These are phyloP conservation scores for Cymbopogon citratus DNA, from an alignment of 176 grass and related monocot species.

Conservation along the genomic window DNA sequence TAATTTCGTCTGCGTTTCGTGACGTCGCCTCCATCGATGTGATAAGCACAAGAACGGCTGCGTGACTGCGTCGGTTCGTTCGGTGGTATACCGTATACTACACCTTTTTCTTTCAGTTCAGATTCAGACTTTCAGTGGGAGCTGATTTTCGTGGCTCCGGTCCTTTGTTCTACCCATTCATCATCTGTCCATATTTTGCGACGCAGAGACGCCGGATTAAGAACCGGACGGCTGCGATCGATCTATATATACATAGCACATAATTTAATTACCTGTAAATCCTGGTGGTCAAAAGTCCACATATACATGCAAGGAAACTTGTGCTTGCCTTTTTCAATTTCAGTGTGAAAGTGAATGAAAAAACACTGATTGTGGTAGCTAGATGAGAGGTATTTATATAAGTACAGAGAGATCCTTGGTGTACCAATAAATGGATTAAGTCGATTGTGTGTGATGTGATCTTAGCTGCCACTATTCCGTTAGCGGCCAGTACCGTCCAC, in stretches of 20 bases:
- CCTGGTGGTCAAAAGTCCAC: not conserved
- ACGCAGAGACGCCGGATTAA: not conserved
- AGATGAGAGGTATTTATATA: not conserved
- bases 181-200: not conserved
- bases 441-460: not conserved
- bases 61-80: not conserved
- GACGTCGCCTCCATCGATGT: not conserved
- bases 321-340: not conserved
- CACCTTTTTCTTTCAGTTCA: not conserved
- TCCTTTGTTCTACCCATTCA: not conserved
- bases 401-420: not conserved
- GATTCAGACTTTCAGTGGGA: not conserved
- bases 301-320: not conserved
- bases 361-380: not conserved
- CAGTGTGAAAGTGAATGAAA: not conserved
- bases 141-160: not conserved
- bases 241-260: not conserved
- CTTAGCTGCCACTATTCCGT: not conserved
- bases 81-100: not conserved
- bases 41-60: slow-evolving; percentile 1
- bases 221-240: not conserved
- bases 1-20: slow-evolving; percentile 1
- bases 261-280: not conserved
- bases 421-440: not conserved
- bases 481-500: not conserved